phyloP scores from a whole-genome alignment of 192 early-diverging fungal species.

The Coemansia sp. region DNA sequence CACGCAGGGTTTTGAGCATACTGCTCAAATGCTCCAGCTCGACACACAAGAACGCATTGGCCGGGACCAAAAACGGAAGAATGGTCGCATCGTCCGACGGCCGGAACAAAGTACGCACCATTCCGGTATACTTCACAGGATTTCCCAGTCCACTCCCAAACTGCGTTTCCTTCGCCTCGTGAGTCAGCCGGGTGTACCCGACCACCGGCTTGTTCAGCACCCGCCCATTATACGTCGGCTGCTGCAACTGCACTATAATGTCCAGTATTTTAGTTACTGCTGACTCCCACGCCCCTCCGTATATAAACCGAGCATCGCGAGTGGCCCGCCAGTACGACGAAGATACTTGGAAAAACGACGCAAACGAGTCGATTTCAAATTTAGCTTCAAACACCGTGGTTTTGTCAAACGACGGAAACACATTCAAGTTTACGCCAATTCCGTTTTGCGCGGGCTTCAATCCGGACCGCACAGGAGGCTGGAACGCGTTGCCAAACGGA shows the following conservation, averaged over 20 bases:
- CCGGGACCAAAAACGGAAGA: slow-evolving; percentile 47
- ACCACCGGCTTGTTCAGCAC: slow-evolving; percentile 16
- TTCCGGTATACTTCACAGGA: slow-evolving; percentile 43
- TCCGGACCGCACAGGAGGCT: slow-evolving; percentile 51
- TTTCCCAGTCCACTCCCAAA: slow-evolving; percentile 44
- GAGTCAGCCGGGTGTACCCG: slow-evolving; percentile 15
- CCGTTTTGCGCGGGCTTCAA: slow-evolving; percentile 30
- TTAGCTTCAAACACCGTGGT: slow-evolving; percentile 58
- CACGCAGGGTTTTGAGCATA: slow-evolving; percentile 41
- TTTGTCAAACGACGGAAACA: slow-evolving; percentile 27
- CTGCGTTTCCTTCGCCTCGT: slow-evolving; percentile 41
- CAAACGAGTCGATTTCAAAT: slow-evolving; percentile 69
- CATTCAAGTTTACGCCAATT: slow-evolving; percentile 18
- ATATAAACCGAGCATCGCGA: slow-evolving; percentile 40
- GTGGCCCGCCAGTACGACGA: slow-evolving; percentile 58
- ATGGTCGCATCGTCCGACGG: slow-evolving; percentile 46
- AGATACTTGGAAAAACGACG: slow-evolving; percentile 62
- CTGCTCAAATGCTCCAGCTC: slow-evolving; percentile 54
- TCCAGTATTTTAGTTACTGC: slow-evolving; percentile 53
- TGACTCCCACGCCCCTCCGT: slow-evolving; percentile 42
- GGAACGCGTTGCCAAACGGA: slow-evolving; percentile 69
- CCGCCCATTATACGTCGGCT: slow-evolving; percentile 29
- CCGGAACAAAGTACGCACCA: slow-evolving; percentile 43
- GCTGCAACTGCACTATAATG: slow-evolving; percentile 38
- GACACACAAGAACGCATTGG: slow-evolving; percentile 57